Conservation (phyloP, 2,329 filamentous ascomycete species). For the Epichloe sylvatica region DNA sequence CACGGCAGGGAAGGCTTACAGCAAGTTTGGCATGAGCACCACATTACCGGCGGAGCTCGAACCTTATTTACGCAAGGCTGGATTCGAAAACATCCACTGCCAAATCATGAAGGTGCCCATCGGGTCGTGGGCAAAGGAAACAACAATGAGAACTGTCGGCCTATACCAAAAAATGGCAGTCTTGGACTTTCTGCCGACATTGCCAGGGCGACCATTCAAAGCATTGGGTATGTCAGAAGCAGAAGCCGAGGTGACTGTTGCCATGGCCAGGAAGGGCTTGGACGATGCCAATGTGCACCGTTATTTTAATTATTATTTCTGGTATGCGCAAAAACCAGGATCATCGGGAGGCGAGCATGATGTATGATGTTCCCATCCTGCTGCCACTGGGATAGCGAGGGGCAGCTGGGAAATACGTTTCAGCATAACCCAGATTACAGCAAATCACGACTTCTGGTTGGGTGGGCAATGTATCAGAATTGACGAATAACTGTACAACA, state of each 20-base stretch:
- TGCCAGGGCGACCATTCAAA: constrained; percentile 21
- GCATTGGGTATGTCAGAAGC: constrained; percentile 16
- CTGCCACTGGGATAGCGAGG: not conserved
- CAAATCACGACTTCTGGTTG: not conserved
- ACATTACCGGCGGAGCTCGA: constrained; percentile 9
- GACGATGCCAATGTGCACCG: constrained; percentile 18
- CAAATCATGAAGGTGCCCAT: constrained; percentile 24
- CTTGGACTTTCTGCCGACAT: constrained; percentile 22
- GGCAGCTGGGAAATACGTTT: not conserved
- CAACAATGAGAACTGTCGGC: constrained; percentile 22
- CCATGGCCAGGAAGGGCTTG: constrained; percentile 13
- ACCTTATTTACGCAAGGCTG: constrained; percentile 7
- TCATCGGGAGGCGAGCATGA: not conserved
- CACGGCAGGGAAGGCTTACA: constrained; percentile 6
- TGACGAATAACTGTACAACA: not conserved
- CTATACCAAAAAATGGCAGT: constrained; percentile 25
- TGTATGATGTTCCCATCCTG: not conserved
- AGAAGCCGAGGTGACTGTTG: constrained; percentile 18
- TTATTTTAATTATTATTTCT: constrained; percentile 22
- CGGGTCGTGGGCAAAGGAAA: constrained; percentile 20
- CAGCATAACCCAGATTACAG: not conserved
- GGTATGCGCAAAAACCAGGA: constrained; percentile 23
- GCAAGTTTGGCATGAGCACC: constrained; percentile 9
- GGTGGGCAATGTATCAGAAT: not conserved
- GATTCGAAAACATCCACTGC: constrained; percentile 16